Conservation (phyloP, 2,329 filamentous ascomycete species). For the Penicillium polonicum region DNA sequence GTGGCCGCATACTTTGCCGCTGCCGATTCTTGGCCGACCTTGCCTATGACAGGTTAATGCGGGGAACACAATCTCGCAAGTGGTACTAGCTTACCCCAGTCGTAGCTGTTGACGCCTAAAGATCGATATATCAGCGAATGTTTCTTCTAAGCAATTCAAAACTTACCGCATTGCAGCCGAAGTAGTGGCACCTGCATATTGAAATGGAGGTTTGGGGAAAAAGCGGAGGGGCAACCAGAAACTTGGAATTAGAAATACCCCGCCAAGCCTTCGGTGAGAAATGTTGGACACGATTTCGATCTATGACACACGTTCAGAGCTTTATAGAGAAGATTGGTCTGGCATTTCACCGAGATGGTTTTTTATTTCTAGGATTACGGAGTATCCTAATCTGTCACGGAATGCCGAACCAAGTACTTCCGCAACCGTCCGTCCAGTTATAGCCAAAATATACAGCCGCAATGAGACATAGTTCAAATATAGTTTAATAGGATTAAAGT, state of each 20-base stretch:
- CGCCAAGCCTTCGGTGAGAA: constrained; percentile 28
- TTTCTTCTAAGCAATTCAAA: not conserved
- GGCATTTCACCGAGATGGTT: not conserved
- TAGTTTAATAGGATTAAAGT: too few species aligned
- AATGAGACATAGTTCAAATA: not conserved
- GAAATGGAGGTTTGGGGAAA: constrained; percentile 15
- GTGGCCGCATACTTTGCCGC: constrained; percentile 87
- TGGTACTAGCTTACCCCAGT: constrained; percentile 68
- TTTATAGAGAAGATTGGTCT: not conserved
- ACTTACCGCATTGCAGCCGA: constrained; percentile 64
- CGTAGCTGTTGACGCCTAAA: constrained; percentile 94
- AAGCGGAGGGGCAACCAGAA: constrained; percentile 13
- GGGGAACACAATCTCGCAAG: constrained; percentile 11
- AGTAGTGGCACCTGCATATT: constrained; percentile 77
- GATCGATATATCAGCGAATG: not conserved
- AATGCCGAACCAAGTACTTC: not conserved
- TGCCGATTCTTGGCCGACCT: constrained; percentile 81
- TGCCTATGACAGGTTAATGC: constrained; percentile 55
- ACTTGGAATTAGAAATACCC: constrained; percentile 23
- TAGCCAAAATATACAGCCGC: not conserved
- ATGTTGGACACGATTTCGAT: not conserved
- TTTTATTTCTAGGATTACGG: not conserved
- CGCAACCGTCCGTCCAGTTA: not conserved
- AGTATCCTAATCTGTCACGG: not conserved
- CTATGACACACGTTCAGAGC: not conserved